phyloP scores from a whole-genome alignment of 2,329 filamentous ascomycete genomes.

The Polychaeton citri region DNA sequence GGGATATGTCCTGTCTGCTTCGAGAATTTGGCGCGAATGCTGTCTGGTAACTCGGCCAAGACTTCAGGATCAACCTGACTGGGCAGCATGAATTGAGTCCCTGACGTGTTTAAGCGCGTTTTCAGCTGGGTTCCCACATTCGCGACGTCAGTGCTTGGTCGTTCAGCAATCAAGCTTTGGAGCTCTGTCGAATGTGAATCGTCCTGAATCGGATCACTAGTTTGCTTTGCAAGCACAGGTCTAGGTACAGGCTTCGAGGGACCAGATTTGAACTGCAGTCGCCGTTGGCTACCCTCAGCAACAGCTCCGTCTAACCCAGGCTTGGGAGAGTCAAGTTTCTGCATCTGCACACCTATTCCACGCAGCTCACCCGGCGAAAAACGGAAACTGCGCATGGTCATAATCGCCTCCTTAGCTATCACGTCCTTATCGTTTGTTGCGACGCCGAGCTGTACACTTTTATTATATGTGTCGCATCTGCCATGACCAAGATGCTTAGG shows the following conservation, averaged over 20 bases:
- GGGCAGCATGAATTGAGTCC: constrained; percentile 87
- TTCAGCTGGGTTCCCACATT: constrained; percentile 35
- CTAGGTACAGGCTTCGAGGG: constrained; percentile 22
- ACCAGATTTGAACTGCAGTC: constrained; percentile 56
- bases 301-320: constrained; percentile 30
- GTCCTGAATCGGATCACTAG: constrained; percentile 31
- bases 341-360: constrained; percentile 85
- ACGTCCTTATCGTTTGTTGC: constrained; percentile 62
- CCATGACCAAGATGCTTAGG: constrained; percentile 90
- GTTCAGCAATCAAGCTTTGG: constrained; percentile 21
- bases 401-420: constrained; percentile 71
- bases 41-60: constrained; percentile 66
- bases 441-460: constrained; percentile 68
- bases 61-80: constrained; percentile 70
- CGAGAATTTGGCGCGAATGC: constrained; percentile 66
- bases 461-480: constrained; percentile 89
- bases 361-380: constrained; percentile 88
- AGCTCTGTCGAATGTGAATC: constrained; percentile 28
- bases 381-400: constrained; percentile 64
- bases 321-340: constrained; percentile 74
- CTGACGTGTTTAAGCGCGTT: constrained; percentile 61
- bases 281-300: constrained; percentile 63
- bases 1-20: constrained; percentile 32
- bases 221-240: constrained; percentile 1
- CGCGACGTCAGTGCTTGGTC: constrained; percentile 9